Conservation (phyloP, 2,329 filamentous ascomycete species). For the Diaporthe citri region DNA sequence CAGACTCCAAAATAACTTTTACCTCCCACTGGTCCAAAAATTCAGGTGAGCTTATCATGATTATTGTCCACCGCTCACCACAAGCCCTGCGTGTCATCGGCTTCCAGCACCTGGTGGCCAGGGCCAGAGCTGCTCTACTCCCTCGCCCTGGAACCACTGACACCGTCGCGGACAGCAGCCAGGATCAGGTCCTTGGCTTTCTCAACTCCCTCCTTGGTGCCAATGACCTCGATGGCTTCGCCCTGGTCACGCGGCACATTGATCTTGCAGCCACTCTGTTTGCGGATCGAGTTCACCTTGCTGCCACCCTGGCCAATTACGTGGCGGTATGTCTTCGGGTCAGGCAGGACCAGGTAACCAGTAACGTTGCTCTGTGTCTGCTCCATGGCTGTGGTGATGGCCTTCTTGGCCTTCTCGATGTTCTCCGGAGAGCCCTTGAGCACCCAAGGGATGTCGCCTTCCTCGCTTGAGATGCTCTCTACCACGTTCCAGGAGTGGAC, state of each 20-base stretch:
- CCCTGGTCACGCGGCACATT: conserved; percentile 89
- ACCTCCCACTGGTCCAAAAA: neutral
- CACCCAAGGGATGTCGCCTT: conserved; percentile 88
- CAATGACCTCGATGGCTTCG: conserved; percentile 92
- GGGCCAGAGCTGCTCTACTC: conserved; percentile 39
- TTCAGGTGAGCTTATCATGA: neutral
- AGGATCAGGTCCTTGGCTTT: conserved; percentile 91
- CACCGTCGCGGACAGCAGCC: conserved; percentile 79
- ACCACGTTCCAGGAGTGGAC: conserved; percentile 88
- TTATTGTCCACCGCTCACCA: conserved; percentile 11
- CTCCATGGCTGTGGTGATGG: conserved; percentile 79
- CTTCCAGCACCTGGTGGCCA: neutral
- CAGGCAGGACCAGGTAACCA: conserved; percentile 90
- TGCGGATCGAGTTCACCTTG: conserved; percentile 93
- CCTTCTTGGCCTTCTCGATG: conserved; percentile 83
- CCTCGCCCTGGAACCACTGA: conserved; percentile 47
- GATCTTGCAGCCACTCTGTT: conserved; percentile 93
- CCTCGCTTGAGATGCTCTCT: conserved; percentile 70
- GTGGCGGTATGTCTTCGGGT: conserved; percentile 88
- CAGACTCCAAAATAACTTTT: conserved; percentile 28
- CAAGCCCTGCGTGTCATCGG: neutral
- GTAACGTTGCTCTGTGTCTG: conserved; percentile 79
- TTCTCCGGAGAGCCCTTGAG: conserved; percentile 83
- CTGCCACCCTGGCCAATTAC: conserved; percentile 91
- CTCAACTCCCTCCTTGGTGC: conserved; percentile 83